Evolutionary conservation across 2,329 filamentous ascomycete species (phyloP), one percentile per base, ranked within the genome.

Genomic region (Alternaria solani): DNA sequence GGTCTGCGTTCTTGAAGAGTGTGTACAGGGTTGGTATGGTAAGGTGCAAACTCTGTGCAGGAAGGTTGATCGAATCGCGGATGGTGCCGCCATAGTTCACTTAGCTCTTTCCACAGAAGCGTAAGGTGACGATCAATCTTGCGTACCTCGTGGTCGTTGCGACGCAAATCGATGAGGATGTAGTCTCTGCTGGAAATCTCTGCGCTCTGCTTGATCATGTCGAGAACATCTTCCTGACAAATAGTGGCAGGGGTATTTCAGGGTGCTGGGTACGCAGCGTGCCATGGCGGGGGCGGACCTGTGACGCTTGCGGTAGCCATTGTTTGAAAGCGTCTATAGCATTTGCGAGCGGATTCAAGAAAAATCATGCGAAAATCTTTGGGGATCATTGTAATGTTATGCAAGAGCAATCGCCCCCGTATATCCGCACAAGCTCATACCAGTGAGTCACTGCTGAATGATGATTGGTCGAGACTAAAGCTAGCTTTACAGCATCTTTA

Each of bases 41-140:
- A 53, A 82, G 82, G 54, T 85, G 86, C 39, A 87, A 80, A 12
- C 80, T 83, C 55, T 87, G 85, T 7, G 85, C 85, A 0, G 85
- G 85, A 14, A 87, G 76, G 64, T 87, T 87, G 63, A 90, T 79
- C 1, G 87, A 88, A 2, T 82, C 83, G 8, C 78, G 77, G 56
- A 90, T 85, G 0, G 87, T 89, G 41, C 87, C 88, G 30, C 88
- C 88, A 85, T 86, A 59, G 14, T 36, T 16, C 12, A 12, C 12
- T 36, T 16, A 32, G 11, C 11, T 12, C 7, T 9, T 12, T 32
- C 11, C 30, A 11, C 30, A 32, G 20, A 32, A 32, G 30, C 7
- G 30, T 32, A 36, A 36, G 14, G 6, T 46, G 14, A 34, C 8
- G 14, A 47, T 28, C 44, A 30, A 39, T 30, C 14, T 25, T 18